phyloP scores from a whole-genome alignment of 306 rosid species.

The Bauhinia variegata region DNA sequence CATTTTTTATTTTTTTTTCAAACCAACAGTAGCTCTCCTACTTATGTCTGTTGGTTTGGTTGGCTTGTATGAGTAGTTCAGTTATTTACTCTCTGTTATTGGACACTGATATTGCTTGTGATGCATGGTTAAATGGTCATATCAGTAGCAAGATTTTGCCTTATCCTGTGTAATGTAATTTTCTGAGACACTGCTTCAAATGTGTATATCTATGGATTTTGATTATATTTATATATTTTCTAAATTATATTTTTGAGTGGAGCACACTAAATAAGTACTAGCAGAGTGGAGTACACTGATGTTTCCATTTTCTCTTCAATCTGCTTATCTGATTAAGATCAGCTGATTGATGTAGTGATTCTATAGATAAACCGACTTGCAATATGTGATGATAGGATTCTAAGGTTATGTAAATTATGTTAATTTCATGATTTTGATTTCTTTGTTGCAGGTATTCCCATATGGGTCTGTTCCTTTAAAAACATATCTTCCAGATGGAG shows the following conservation, averaged over 20 bases:
- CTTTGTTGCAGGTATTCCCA: constrained; percentile 67
- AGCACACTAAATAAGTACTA: not conserved
- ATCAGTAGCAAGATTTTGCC: constrained; percentile 6
- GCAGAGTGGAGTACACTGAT: not conserved
- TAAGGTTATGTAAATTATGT: constrained; percentile 17
- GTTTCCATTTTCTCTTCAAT: constrained; percentile 11
- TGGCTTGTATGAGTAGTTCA: not conserved
- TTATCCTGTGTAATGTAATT: too few species aligned
- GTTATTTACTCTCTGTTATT: not conserved
- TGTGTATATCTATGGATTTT: too few species aligned
- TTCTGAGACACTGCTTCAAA: too few species aligned
- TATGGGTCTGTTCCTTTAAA: constrained; percentile 95
- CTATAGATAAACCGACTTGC: constrained; percentile 5
- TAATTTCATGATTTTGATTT: constrained; percentile 28
- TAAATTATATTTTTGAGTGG: too few species aligned
- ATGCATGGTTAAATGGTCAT: constrained; percentile 21
- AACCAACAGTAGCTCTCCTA: not conserved
- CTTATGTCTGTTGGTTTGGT: constrained; percentile 30
- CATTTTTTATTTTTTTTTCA: not conserved
- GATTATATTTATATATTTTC: too few species aligned
- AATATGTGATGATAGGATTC: constrained; percentile 23
- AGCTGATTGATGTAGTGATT: constrained; percentile 30
- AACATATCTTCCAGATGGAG: constrained; percentile 93
- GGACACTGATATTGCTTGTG: not conserved
- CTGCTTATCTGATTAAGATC: constrained; percentile 17